Base-by-base conservation (phyloP, 1,284 basidiomycete genomes). In the Xerocomus minutiporus region DNA sequence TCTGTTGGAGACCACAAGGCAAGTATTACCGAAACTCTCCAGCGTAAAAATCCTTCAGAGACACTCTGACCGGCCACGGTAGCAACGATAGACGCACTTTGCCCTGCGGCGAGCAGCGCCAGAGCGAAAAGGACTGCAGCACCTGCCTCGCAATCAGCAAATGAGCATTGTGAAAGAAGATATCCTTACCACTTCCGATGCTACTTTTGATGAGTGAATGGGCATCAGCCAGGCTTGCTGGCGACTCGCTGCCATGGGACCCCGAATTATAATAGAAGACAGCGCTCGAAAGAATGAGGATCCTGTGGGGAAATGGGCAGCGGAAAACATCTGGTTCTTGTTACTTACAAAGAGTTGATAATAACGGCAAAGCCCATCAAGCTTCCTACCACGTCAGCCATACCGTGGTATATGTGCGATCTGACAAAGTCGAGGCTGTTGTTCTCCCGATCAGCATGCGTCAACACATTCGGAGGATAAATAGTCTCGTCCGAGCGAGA, bases 1-100 rank as follows among this genome's bases (percentile, higher is more conserved):
- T 11, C 41, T 9, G 43, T 50, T 15, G 29, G 15, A 32, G n/a
- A 32, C 9, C 42, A 52, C 25, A 25, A 38, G 48, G 15, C n/a
- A 46, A n/a, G 42, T 69, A 81, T 68, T 64, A 91, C 89, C 52
- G 91, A 88, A 46, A 93, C 80, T 49, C 81, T 81, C 95, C 95
- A 98, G 53, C 84, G 82, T 56, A 99, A 79, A 71, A 97, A 97
- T 0, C 96, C 96, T 71, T 98, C 96, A 0, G 87, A 88, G 32
- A 98, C 89, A 42, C 94, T 86, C 71, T 98, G 88, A 0, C 95
- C 96, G 0, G 93, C 90, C 11, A 98, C 79, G 0, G 94, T 98
- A 7, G 92, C 94, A 1, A 97, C 91, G 56, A 98, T 83, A 8
- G 89, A 92, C 0, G 96, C 91, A 58, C 91, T 93, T 75, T 98